Base-by-base conservation (phyloP, 176 grass and related monocot species). In the Pontederia paniculata region DNA sequence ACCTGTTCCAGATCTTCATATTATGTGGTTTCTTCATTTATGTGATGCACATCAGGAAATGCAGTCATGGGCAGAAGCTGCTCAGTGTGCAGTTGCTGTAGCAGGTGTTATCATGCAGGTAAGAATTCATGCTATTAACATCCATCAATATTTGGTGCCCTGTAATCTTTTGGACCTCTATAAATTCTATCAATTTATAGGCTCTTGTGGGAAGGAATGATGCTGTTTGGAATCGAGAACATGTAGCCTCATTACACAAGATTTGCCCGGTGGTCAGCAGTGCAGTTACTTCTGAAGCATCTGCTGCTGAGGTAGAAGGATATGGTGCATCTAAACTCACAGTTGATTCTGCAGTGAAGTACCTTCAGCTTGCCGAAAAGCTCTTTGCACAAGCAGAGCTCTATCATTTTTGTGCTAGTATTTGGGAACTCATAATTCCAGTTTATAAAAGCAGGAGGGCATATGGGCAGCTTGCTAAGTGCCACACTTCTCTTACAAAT, bases 81-180 rank as follows among this genome's bases (percentile, higher is more conserved):
- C 93, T 25, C 86, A 98, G 72, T 98, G 93, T 79, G 93, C 93
- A 68, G 93, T 91, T 66, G 86, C 93, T 58, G 93, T 98, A 63
- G 93, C 93, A 74, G 93, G 93, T 66, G 93, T 98, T 54, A 91
- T 98, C 70, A 91, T 98, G 93, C 93, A 98, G 93, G 93, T 98
- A 55, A 20, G 50, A 44, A 41, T 74, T 47, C 71, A 65, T 18
- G 59, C 9, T 16, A 19, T 55, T 12, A n/a, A 8, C 8, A 3
- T 12, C 57, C 9, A 47, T 18, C 18, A 47, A 44, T 57, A 16
- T 47, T 25, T 17, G 10, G n/a, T 70, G 14, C 28, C 28, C 28
- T 6, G 7, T 37, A 37, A 25, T 21, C 4, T 62, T 68, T 73
- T 57, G 16, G 2, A 10, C 55, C 54, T 42, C 37, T 67, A 8